Percentiles rank a stretch among this genome's conserved stretches.
Conservation (phyloP, 768 basidiomycete genomes). For the Trametes coccinea region DNA sequence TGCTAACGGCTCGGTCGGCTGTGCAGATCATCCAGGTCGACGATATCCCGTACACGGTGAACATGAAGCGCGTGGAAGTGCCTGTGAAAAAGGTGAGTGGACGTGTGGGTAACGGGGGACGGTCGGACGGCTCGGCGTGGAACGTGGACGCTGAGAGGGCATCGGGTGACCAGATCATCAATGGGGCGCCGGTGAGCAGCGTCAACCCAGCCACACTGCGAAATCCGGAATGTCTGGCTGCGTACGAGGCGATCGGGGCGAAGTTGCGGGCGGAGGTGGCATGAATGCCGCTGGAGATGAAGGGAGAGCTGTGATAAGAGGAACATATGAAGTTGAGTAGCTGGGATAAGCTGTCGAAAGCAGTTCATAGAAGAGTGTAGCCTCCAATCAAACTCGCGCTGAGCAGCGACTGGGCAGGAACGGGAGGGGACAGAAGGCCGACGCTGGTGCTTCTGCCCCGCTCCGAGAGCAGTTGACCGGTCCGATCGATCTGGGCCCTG, state of each 20-base stretch:
- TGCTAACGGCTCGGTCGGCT: slow-evolving; percentile 10
- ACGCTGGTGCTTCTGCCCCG: not conserved
- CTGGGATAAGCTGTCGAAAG: not conserved
- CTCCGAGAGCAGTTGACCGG: slow-evolving; percentile 9
- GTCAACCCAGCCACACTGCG: slow-evolving; percentile 73
- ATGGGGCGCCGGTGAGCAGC: slow-evolving; percentile 65
- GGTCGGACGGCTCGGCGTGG: not conserved
- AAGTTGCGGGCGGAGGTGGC: slow-evolving; percentile 48
- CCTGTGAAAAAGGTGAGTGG: slow-evolving; percentile 66
- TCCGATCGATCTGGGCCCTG: slow-evolving; percentile 19
- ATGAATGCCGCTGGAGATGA: slow-evolving; percentile 9
- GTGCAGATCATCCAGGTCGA: slow-evolving; percentile 64
- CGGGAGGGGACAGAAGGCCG: slow-evolving; percentile 6
- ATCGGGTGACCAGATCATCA: slow-evolving; percentile 58
- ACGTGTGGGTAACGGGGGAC: not conserved
- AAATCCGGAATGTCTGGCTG: slow-evolving; percentile 70
- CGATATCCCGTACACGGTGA: slow-evolving; percentile 79
- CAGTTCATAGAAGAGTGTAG: not conserved
- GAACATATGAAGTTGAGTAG: not conserved
- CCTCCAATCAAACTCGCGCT: not conserved
- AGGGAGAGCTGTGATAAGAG: not conserved
- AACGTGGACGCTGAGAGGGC: slow-evolving; percentile 8
- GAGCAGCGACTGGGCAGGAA: not conserved
- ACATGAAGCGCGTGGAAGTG: slow-evolving; percentile 80
- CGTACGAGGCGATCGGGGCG: slow-evolving; percentile 58